Base-by-base conservation (phyloP, 23 red algal species). In the Gracilaria domingensis region DNA sequence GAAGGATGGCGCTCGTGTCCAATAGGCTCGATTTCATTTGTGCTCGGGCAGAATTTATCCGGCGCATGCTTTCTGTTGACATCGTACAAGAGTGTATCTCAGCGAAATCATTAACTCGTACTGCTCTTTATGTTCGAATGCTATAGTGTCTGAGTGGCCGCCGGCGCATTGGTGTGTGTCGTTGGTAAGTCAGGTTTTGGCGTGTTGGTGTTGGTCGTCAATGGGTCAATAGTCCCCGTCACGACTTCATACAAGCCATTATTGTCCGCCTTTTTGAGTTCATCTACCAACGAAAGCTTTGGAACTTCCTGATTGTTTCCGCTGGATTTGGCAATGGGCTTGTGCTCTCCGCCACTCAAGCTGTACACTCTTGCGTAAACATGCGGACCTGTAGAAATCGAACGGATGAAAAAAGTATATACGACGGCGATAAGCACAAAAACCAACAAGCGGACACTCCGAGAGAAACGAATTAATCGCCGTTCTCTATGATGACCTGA, bases 141-240 rank as follows among this genome's bases (percentile, higher is more conserved):
- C n/a, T n/a, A n/a, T n/a, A n/a, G 38, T 36, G 4, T 50, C 25
- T 50, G 72, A 18, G 0, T 25, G 32, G 72, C 72, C 28, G 72
- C 72, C 5, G 72, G 72, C 25, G 72, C 72, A 50, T 51, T 77
- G 23, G 72, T 77, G 21, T 77, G 72, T 9, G 72, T 77, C 25
- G 40, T 28, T 51, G 72, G 72, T n/a, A n/a, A n/a, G n/a, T n/a
- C n/a, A n/a, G n/a, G n/a, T n/a, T n/a, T n/a, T n/a, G 72, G 72
- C 25, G 72, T 42, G 28, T 51, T 77, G 23, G 72, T 77, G 21
- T 77, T 40, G 5, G 72, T 77, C 25, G 40, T 28, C 30, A 42
- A 42, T 13, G 72, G 72, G 11, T 48, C 38, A 25, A 42, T 77
- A 6, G 72, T 77, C 72, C 72, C 50, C 26, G 72, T 40, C 72